Evolutionary conservation across 768 basidiomycete species (phyloP).

Genomic region (Collybiopsis luxurians): DNA sequence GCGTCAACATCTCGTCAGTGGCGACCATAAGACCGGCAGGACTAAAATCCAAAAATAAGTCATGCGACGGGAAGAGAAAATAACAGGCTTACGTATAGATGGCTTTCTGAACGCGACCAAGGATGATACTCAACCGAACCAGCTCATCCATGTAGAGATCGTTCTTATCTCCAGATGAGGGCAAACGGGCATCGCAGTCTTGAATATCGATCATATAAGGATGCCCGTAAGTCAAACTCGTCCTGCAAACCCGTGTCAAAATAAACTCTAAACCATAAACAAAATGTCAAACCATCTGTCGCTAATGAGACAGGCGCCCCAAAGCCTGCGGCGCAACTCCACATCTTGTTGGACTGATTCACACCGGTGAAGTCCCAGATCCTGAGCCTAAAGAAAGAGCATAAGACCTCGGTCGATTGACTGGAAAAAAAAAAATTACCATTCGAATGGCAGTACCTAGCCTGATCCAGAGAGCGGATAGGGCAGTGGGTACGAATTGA

Average conservation of each 20-base stretch:
- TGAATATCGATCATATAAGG: constrained; percentile 96
- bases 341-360: constrained; percentile 83
- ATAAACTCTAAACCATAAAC: constrained; percentile 1
- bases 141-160: constrained; percentile 89
- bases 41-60: constrained; percentile 32
- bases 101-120: constrained; percentile 89
- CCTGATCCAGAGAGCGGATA: constrained; percentile 85
- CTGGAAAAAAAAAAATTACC: constrained; percentile 45
- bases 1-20: constrained; percentile 74
- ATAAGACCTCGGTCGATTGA: constrained; percentile 2
- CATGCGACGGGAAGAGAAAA: constrained; percentile 4
- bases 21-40: constrained; percentile 86
- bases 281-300: constrained; percentile 79
- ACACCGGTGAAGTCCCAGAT: constrained; percentile 91
- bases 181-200: constrained; percentile 93
- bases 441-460: constrained; percentile 90
- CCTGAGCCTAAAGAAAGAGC: constrained; percentile 73
- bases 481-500: constrained; percentile 79
- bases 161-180: constrained; percentile 79
- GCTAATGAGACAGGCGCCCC: constrained; percentile 92
- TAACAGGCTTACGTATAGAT: constrained; percentile 74
- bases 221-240: constrained; percentile 86
- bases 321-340: constrained; percentile 84
- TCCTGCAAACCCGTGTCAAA: constrained; percentile 42
- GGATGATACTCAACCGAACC: constrained; percentile 84